Evolutionary conservation across 352 stramenopile species (phyloP).

Genomic region (Phytopythium kandeliae): DNA sequence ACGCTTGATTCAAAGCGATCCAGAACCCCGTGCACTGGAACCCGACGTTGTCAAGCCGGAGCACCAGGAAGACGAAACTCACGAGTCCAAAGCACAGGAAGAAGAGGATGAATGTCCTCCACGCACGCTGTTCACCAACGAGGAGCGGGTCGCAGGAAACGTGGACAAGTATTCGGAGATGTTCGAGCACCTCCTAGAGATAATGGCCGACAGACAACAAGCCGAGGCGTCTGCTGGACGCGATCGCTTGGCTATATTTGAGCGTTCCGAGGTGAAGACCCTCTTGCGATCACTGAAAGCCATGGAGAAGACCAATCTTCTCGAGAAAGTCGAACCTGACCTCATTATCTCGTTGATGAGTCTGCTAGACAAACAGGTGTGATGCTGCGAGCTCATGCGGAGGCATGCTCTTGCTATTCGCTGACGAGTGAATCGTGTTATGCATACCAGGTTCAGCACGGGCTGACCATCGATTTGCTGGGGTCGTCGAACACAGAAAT

Average conservation of each 20-base stretch:
- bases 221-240: slow-evolving; percentile 15
- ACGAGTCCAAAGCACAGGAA: neutral
- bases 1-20: neutral
- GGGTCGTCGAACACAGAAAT: neutral
- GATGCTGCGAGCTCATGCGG: too few relatives aligned
- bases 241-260: slow-evolving; percentile 38
- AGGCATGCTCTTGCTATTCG: neutral
- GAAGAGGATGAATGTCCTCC: slow-evolving; percentile 22
- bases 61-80: slow-evolving; percentile 1
- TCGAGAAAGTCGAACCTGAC: slow-evolving; percentile 45
- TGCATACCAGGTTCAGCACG: neutral
- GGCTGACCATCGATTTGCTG: slow-evolving; percentile 3
- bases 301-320: slow-evolving; percentile 58
- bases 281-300: slow-evolving; percentile 62
- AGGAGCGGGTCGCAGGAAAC: slow-evolving; percentile 43
- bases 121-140: slow-evolving; percentile 37
- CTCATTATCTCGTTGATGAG: slow-evolving; percentile 53
- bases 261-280: slow-evolving; percentile 43
- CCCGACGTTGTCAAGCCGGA: slow-evolving; percentile 7
- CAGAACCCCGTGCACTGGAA: neutral
- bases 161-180: slow-evolving; percentile 65
- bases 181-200: slow-evolving; percentile 35
- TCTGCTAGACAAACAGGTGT: slow-evolving; percentile 53
- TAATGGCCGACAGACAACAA: slow-evolving; percentile 28
- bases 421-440: neutral